These are phyloP conservation scores for Yarrowia deformans DNA, from an alignment of 805 yeast genomes.

Conservation along the genomic window DNA sequence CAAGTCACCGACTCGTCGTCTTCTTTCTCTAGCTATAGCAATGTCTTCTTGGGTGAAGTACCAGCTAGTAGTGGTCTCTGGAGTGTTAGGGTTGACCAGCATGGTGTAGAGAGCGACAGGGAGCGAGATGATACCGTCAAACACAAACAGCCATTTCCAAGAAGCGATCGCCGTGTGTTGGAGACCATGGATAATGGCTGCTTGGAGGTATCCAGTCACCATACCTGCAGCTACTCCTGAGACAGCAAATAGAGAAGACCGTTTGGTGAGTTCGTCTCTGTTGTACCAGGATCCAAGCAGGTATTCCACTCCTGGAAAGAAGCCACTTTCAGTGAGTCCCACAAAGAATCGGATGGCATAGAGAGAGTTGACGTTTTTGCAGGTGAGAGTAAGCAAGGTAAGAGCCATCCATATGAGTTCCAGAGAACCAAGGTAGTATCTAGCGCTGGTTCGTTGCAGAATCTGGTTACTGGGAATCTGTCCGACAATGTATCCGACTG, in stretches of 20 bases:
- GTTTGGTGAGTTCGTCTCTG: conserved; percentile 48
- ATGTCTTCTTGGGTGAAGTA: conserved; percentile 5
- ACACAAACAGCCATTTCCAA: conserved; percentile 32
- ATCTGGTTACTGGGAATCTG: conserved; percentile 46
- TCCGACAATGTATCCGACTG: conserved; percentile 44
- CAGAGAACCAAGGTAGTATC: conserved; percentile 48
- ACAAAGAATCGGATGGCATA: conserved; percentile 53
- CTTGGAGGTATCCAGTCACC: conserved; percentile 19
- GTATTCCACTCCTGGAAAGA: conserved; percentile 55
- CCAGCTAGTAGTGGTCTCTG: conserved; percentile 23
- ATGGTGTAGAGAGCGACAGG: conserved; percentile 32
- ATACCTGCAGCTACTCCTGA: conserved; percentile 21
- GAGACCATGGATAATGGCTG: conserved; percentile 7
- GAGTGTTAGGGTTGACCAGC: conserved; percentile 24
- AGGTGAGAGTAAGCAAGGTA: conserved; percentile 50
- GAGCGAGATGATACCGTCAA: conserved; percentile 26
- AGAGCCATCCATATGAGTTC: conserved; percentile 52
- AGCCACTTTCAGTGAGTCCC: conserved; percentile 55
- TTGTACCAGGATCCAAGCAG: conserved; percentile 49
- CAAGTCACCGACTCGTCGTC: conserved; percentile 23
- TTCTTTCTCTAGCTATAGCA: background rate
- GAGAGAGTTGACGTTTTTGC: conserved; percentile 48
- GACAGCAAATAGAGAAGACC: conserved; percentile 17
- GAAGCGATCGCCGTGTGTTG: conserved; percentile 18
- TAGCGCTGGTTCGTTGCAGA: conserved; percentile 51